Base-by-base conservation (phyloP, 306 rosid genomes). In the Casuarina cunninghamiana region DNA sequence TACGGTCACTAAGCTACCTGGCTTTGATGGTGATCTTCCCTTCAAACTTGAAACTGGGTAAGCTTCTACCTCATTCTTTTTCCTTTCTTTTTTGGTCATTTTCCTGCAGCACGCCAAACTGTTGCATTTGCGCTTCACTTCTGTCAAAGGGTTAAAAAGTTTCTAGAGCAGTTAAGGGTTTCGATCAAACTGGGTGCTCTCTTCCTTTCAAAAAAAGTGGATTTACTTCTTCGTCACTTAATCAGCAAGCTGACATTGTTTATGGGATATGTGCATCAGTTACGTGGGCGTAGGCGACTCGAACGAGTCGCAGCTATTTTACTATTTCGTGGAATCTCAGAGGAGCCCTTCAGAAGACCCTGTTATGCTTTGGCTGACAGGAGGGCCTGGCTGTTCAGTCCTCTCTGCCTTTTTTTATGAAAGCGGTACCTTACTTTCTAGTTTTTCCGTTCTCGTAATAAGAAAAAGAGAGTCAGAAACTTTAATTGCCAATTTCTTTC, bases 21-120 rank as follows among this genome's bases (percentile, higher is more conserved):
- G 51, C 11, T 48, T 9, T 48, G 51, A 48, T 48, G 51, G 51
- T 48, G 51, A 80, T 48, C 83, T 80, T 46, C 83, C 83, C 16
- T 80, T 80, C 83, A 74, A 48, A 53, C 75, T 80, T 0, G 78
- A 80, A 74, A 80, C 83, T n/a, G 83, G 83, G 83, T 80, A 66
- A 72, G 77, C 17, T 44, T 48, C 10, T 46, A 26, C 32, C 32
- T 26, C 32, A 26, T 8, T 8, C 2, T 45, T 45, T 45, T 45
- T 45, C 7, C 7, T 45, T 46, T 46, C 10, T 2, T 46, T 46
- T 48, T 48, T 26, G 32, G 32, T 26, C 32, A 26, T 26, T 26
- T 26, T 26, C 32, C 32, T 26, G 32, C 32, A 26, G 32, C 32
- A 26, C 32, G 32, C 32, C 32, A 26, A 26, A 26, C 0, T 26